These are phyloP conservation scores for Aspergillus vadensis DNA, from an alignment of 2,329 filamentous ascomycete species.

Conservation along the genomic window DNA sequence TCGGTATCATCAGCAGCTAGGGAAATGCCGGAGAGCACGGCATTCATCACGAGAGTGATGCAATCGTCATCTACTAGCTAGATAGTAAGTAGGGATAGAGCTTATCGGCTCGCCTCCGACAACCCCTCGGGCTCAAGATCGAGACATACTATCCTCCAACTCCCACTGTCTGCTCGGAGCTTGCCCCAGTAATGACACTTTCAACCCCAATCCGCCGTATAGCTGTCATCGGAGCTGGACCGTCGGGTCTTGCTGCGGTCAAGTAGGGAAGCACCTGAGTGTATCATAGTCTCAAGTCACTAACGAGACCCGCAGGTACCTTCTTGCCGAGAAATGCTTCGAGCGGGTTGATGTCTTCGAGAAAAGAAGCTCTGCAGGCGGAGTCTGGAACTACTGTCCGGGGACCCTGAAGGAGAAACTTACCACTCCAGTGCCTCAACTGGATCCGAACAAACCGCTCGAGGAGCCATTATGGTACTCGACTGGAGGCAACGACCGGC, in stretches of 20 bases:
- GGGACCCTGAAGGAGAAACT: slow-evolving; percentile 48
- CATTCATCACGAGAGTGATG: not conserved
- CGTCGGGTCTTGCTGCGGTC: slow-evolving; percentile 74
- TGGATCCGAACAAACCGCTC: slow-evolving; percentile 60
- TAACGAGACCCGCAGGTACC: slow-evolving; percentile 55
- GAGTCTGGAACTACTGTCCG: slow-evolving; percentile 80
- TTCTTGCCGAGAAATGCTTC: slow-evolving; percentile 71
- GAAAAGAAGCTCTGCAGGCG: slow-evolving; percentile 74
- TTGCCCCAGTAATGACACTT: slow-evolving; percentile 21
- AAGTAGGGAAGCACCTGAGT: slow-evolving; percentile 51
- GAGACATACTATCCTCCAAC: not conserved
- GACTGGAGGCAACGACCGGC: slow-evolving; percentile 23
- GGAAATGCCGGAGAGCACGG: not conserved
- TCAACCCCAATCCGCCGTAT: slow-evolving; percentile 47
- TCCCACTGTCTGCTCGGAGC: not conserved
- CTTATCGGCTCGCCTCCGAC: slow-evolving; percentile 2
- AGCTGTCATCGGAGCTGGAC: slow-evolving; percentile 81
- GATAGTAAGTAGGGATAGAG: too few relatives aligned
- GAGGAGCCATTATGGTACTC: slow-evolving; percentile 63
- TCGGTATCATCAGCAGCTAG: too few relatives aligned
- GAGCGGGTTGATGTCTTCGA: slow-evolving; percentile 76
- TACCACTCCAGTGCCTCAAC: slow-evolving; percentile 63
- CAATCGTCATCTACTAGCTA: not conserved
- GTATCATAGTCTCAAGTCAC: slow-evolving; percentile 3
- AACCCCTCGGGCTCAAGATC: not conserved